Evolutionary conservation across 2,329 filamentous ascomycete genomes (phyloP).

Genomic region (Colletotrichum tanaceti): DNA sequence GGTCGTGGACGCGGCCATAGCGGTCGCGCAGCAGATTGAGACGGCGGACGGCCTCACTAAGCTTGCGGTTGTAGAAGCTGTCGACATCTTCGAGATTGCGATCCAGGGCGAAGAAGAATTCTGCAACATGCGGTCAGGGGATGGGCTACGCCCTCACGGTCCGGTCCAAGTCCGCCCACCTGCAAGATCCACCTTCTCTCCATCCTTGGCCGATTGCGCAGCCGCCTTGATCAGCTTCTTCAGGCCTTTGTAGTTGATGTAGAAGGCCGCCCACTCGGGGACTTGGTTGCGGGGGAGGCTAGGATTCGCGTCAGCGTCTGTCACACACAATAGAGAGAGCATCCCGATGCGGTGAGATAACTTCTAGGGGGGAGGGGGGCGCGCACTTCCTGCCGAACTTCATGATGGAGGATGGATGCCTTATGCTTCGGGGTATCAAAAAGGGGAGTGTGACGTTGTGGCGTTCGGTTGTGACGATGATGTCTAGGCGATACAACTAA

Average conservation of each 20-base stretch:
- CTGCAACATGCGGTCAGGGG: slow-evolving; percentile 65
- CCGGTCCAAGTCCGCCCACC: slow-evolving; percentile 69
- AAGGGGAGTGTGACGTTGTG: slow-evolving; percentile 21
- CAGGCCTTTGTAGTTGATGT: slow-evolving; percentile 90
- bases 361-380: background rate
- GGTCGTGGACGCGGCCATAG: slow-evolving; percentile 80
- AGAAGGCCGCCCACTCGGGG: slow-evolving; percentile 85
- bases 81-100: slow-evolving; percentile 98
- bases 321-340: slow-evolving; percentile 13
- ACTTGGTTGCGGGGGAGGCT: slow-evolving; percentile 85
- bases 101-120: slow-evolving; percentile 96
- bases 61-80: slow-evolving; percentile 96
- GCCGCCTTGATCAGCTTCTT: slow-evolving; percentile 96
- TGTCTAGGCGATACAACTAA: slow-evolving; percentile 13
- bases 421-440: slow-evolving; percentile 19
- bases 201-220: slow-evolving; percentile 71
- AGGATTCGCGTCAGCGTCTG: slow-evolving; percentile 43
- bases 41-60: slow-evolving; percentile 83
- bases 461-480: slow-evolving; percentile 10
- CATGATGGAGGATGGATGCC: slow-evolving; percentile 64
- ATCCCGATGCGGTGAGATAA: background rate
- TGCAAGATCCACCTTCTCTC: slow-evolving; percentile 86
- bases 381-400: slow-evolving; percentile 72
- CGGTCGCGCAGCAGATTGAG: slow-evolving; percentile 88
- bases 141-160: slow-evolving; percentile 46